Evolutionary conservation across 352 stramenopile genomes (phyloP).

Genomic region (Globisporangium acanthophoron): DNA sequence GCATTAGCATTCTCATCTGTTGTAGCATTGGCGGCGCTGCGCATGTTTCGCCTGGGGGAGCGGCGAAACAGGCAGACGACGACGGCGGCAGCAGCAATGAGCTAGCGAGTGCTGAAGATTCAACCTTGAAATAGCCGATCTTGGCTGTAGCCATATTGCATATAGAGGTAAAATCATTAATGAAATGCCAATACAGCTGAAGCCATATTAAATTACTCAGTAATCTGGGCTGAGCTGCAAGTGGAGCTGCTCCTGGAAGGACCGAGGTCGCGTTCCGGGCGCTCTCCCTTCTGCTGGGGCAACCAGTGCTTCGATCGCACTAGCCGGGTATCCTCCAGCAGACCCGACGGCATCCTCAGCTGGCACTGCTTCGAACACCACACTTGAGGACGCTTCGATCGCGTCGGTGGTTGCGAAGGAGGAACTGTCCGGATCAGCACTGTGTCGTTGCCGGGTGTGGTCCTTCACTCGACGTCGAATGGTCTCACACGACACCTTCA

Average conservation of each 20-base stretch:
- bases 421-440: neutral
- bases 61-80: too few species aligned
- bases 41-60: neutral
- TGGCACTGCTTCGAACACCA: too few species aligned
- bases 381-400: neutral
- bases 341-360: neutral
- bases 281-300: too few species aligned
- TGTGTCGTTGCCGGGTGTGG: conserved; percentile 30
- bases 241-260: conserved; percentile 11
- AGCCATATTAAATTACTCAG: too few species aligned
- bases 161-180: too few species aligned
- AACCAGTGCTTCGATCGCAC: neutral
- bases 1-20: too few species aligned
- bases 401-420: neutral
- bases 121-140: too few species aligned
- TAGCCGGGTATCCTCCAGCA: neutral
- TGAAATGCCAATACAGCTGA: too few species aligned
- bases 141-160: too few species aligned
- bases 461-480: conserved; percentile 64
- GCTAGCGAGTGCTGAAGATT: too few species aligned
- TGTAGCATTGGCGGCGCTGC: neutral
- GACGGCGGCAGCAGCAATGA: too few species aligned
- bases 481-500: conserved; percentile 64
- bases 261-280: neutral
- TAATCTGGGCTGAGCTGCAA: too few species aligned